Percentiles rank a stretch among this genome's conserved stretches.
These are phyloP conservation scores for Penicillium daleae DNA, from an alignment of 495 filamentous ascomycete species.

Conservation along the genomic window DNA sequence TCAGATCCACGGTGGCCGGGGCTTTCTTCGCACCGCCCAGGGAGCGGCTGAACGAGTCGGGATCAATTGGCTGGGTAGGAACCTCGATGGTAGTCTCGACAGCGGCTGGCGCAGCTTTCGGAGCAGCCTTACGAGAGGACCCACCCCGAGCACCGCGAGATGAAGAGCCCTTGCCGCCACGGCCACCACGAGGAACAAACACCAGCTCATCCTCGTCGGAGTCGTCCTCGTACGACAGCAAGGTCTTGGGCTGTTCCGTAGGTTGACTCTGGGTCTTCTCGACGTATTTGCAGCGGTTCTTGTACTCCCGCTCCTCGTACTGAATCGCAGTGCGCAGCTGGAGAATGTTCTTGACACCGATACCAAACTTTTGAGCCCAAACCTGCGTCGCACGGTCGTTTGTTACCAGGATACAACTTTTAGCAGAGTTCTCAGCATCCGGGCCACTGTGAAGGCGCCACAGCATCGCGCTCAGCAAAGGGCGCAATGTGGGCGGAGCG, in stretches of 20 bases:
- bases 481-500: constrained; percentile 52
- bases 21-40: constrained; percentile 36
- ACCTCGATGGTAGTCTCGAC: constrained; percentile 42
- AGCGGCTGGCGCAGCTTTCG: constrained; percentile 30
- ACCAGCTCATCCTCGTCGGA: constrained; percentile 65
- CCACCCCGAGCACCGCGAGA: constrained; percentile 35
- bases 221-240: constrained; percentile 51
- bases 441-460: constrained; percentile 59
- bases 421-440: constrained; percentile 44
- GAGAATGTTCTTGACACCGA: constrained; percentile 61
- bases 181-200: constrained; percentile 53
- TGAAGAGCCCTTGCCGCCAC: constrained; percentile 44
- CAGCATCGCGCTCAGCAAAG: constrained; percentile 64
- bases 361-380: constrained; percentile 64
- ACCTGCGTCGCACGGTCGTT: constrained; percentile 59
- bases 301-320: constrained; percentile 62
- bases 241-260: constrained; percentile 42
- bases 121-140: constrained; percentile 30
- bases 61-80: constrained; percentile 58
- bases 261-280: constrained; percentile 44
- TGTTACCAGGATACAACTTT: constrained; percentile 58
- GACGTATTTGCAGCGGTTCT: constrained; percentile 56
- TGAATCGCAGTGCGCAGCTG: constrained; percentile 61
- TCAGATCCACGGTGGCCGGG: constrained; percentile 39
- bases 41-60: constrained; percentile 57